These are phyloP conservation scores for Pinguiococcus pyrenoidosus DNA, from an alignment of 108 stramenopile species.

Conservation along the genomic window DNA sequence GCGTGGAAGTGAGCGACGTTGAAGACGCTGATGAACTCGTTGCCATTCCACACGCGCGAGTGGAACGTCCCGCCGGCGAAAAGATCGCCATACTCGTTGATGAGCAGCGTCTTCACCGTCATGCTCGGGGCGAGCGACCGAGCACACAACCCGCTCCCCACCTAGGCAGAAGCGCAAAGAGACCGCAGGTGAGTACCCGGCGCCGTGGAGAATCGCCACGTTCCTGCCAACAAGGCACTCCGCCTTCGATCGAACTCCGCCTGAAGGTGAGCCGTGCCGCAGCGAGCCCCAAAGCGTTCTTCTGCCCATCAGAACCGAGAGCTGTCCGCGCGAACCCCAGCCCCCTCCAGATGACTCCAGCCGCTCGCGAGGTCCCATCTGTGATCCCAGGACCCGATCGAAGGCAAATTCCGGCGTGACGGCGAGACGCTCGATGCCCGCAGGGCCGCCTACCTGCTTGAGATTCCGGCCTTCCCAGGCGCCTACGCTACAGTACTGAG, in stretches of 20 bases:
- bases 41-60: slow-evolving; percentile 85
- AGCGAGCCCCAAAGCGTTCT: too few species aligned
- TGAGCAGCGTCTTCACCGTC: slow-evolving; percentile 32
- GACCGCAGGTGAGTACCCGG: background rate
- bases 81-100: slow-evolving; percentile 35
- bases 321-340: too few species aligned
- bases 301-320: too few species aligned
- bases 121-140: slow-evolving; percentile 67
- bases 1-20: slow-evolving; percentile 80
- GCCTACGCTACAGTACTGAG: slow-evolving; percentile 82
- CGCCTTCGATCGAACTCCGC: too few species aligned
- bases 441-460: slow-evolving; percentile 18
- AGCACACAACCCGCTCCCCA: slow-evolving; percentile 82
- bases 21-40: slow-evolving; percentile 76
- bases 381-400: too few species aligned
- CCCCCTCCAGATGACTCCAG: too few species aligned
- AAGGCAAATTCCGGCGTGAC: too few species aligned
- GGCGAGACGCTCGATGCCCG: too few species aligned
- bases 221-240: too few species aligned
- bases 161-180: slow-evolving; percentile 33
- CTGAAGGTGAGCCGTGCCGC: too few species aligned
- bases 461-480: slow-evolving; percentile 63
- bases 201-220: too few species aligned
- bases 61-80: slow-evolving; percentile 77
- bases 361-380: too few species aligned